These are phyloP conservation scores for Talaromyces sp. DNA, from an alignment of 2,329 filamentous ascomycete species.

Conservation along the genomic window DNA sequence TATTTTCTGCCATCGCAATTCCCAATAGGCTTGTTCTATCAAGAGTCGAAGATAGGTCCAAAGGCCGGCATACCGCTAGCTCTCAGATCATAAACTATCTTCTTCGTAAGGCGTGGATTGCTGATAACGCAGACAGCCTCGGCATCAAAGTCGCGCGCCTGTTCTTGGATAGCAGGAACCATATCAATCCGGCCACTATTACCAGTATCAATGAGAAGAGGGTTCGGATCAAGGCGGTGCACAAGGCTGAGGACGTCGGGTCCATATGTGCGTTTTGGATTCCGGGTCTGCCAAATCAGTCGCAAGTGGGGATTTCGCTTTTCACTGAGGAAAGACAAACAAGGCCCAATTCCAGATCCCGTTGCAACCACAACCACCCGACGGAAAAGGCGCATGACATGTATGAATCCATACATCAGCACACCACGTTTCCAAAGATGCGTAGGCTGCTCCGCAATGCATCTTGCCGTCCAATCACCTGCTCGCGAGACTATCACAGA, in stretches of 20 bases:
- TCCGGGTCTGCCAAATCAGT: conserved; percentile 70
- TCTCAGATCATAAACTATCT: conserved; percentile 70
- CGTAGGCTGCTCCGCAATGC: conserved; percentile 63
- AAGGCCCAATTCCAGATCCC: conserved; percentile 72
- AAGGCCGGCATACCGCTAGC: conserved; percentile 66
- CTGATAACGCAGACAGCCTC: conserved; percentile 75
- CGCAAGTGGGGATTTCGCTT: conserved; percentile 48
- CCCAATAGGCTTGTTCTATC: conserved; percentile 14
- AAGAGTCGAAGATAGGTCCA: conserved; percentile 74
- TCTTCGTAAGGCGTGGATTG: conserved; percentile 68
- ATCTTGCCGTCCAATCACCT: conserved; percentile 71
- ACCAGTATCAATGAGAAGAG: conserved; percentile 69
- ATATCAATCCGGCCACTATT: conserved; percentile 63
- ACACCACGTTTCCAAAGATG: conserved; percentile 70
- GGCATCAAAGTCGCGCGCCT: conserved; percentile 50
- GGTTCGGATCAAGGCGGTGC: conserved; percentile 59
- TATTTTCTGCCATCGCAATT: not conserved
- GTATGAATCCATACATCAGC: conserved; percentile 68
- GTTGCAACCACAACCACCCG: conserved; percentile 69
- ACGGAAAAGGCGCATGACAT: conserved; percentile 66
- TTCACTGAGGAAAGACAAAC: conserved; percentile 62
- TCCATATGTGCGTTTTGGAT: conserved; percentile 66
- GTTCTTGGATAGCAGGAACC: conserved; percentile 57
- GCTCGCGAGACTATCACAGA: conserved; percentile 65
- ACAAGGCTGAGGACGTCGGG: conserved; percentile 61